phyloP scores from a whole-genome alignment of 2,329 filamentous ascomycete species.

The Fragosphaeria purpurea region DNA sequence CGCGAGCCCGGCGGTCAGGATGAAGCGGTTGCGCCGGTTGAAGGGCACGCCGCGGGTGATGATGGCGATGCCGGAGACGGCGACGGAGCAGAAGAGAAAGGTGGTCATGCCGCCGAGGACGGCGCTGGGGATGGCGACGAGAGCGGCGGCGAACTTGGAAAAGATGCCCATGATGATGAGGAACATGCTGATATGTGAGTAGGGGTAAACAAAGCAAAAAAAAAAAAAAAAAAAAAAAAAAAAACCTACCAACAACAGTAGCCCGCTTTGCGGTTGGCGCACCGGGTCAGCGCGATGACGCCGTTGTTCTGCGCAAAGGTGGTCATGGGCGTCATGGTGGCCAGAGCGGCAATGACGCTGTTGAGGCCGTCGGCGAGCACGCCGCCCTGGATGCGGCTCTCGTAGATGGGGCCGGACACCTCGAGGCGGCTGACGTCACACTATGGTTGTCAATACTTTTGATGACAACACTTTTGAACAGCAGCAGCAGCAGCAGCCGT shows the following conservation, averaged over 20 bases:
- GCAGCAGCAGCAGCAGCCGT: too few species aligned
- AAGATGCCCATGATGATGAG: constrained; percentile 74
- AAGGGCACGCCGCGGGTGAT: constrained; percentile 60
- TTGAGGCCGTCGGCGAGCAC: constrained; percentile 70
- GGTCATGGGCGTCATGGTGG: constrained; percentile 71
- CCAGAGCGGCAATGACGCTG: constrained; percentile 63
- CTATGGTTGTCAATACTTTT: not conserved
- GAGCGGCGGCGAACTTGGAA: constrained; percentile 70
- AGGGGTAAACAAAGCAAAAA: too few species aligned
- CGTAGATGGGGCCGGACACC: constrained; percentile 61
- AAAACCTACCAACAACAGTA: constrained; percentile 52
- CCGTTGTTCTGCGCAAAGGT: constrained; percentile 80
- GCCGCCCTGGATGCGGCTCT: constrained; percentile 69
- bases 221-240: not conserved
- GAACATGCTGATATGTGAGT: constrained; percentile 40
- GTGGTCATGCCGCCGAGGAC: constrained; percentile 67
- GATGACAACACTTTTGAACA: not conserved
- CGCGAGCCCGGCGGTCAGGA: constrained; percentile 64
- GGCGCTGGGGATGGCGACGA: constrained; percentile 62
- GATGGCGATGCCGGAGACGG: constrained; percentile 68
- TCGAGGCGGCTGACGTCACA: constrained; percentile 71
- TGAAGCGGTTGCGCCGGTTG: constrained; percentile 72
- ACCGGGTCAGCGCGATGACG: constrained; percentile 71
- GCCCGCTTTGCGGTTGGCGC: constrained; percentile 70
- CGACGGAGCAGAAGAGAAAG: constrained; percentile 69